Conservation (phyloP, 352 stramenopile genomes). For the Globisporangium paroecandrum region DNA sequence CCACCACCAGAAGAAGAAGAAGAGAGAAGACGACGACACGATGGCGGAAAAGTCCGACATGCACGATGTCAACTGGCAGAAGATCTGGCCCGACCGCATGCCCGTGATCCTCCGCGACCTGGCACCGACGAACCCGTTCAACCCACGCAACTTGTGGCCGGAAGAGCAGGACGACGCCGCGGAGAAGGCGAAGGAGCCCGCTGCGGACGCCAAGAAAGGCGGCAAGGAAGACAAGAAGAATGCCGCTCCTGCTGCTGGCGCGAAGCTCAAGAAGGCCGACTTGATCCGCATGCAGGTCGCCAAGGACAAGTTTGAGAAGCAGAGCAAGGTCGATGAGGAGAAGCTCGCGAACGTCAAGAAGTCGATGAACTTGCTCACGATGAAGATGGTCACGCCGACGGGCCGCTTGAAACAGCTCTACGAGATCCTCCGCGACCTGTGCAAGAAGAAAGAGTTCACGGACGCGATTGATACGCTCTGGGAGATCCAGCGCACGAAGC, state of each 20-base stretch:
- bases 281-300: slow-evolving; percentile 83
- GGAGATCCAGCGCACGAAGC: slow-evolving; percentile 81
- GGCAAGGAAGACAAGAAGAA: slow-evolving; percentile 42
- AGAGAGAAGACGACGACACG: background rate
- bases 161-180: slow-evolving; percentile 57
- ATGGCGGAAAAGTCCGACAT: slow-evolving; percentile 78
- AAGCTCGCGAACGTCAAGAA: slow-evolving; percentile 87
- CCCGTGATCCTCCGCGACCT: slow-evolving; percentile 84
- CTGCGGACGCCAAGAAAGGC: slow-evolving; percentile 2
- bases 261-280: slow-evolving; percentile 84
- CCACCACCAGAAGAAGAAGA: background rate
- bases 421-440: slow-evolving; percentile 79
- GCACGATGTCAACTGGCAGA: slow-evolving; percentile 88
- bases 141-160: slow-evolving; percentile 82
- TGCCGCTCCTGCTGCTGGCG: slow-evolving; percentile 11
- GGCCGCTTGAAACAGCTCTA: slow-evolving; percentile 82
- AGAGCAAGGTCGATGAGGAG: slow-evolving; percentile 86
- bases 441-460: slow-evolving; percentile 83
- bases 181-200: slow-evolving; percentile 10
- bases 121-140: slow-evolving; percentile 83
- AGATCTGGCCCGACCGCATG: slow-evolving; percentile 86
- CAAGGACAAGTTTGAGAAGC: slow-evolving; percentile 86
- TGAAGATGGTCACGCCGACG: slow-evolving; percentile 86
- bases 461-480: slow-evolving; percentile 84
- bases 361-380: slow-evolving; percentile 69